phyloP scores from a whole-genome alignment of 768 basidiomycete species.

The Boletus bicolor region DNA sequence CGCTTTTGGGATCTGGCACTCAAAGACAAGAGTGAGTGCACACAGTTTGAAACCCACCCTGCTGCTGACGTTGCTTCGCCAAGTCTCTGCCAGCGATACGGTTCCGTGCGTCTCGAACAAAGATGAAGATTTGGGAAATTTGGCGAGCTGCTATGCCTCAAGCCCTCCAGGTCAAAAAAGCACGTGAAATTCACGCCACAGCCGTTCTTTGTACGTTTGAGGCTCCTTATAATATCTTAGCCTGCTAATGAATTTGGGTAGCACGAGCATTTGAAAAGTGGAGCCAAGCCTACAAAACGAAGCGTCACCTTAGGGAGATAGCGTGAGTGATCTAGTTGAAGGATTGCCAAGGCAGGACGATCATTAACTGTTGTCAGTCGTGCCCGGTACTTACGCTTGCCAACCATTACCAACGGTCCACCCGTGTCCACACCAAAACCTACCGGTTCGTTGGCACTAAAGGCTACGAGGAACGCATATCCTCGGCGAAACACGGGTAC shows the following conservation, averaged over 20 bases:
- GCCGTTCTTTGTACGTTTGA: conserved; percentile 54
- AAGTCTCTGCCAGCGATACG: conserved; percentile 79
- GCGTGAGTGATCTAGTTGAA: conserved; percentile 54
- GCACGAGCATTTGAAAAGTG: conserved; percentile 63
- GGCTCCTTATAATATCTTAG: not conserved
- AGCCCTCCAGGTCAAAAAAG: conserved; percentile 61
- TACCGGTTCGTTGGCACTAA: conserved; percentile 25
- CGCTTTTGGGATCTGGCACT: conserved; percentile 73
- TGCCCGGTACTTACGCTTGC: conserved; percentile 76
- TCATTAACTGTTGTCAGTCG: conserved; percentile 49
- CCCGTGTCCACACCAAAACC: conserved; percentile 27
- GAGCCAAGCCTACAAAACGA: conserved; percentile 65
- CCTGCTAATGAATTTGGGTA: conserved; percentile 10
- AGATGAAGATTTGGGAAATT: conserved; percentile 56
- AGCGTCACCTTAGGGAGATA: conserved; percentile 73
- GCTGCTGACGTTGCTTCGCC: conserved; percentile 9
- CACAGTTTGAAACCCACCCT: not conserved
- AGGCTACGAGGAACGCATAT: conserved; percentile 30
- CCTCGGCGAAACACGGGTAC: conserved; percentile 25
- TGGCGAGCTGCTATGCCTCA: conserved; percentile 74
- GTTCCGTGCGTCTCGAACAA: conserved; percentile 62
- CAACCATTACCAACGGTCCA: conserved; percentile 47
- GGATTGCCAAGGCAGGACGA: conserved; percentile 15
- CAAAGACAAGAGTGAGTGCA: conserved; percentile 61
- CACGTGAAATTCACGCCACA: conserved; percentile 56